Base-by-base conservation (phyloP, 2,329 filamentous ascomycete species). In the Fusarium sublunatum region DNA sequence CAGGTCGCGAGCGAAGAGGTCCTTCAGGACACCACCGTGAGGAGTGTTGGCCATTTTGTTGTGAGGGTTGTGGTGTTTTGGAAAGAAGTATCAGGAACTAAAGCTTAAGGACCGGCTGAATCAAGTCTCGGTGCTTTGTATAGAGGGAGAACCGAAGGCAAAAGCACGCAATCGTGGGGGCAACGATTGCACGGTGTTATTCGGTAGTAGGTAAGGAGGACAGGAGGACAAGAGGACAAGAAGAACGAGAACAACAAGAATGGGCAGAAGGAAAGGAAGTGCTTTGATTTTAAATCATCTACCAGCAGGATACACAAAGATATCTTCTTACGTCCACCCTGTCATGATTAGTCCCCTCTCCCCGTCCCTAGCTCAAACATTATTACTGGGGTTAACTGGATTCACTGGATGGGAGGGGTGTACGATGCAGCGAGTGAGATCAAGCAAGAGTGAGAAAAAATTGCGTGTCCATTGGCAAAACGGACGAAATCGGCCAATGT, bases 11-110 rank as follows among this genome's bases (percentile, higher is more conserved):
- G 93, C 93, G 72, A 98, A 86, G 76, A 99, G 88, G 85, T 99
- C 95, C 90, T 98, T 98, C 75, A 99, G 91, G 84, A 94, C 84
- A 75, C 95, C 95, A 81, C 94, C 94, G 76, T 95, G 91, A 69
- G 91, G 91, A 77, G 86, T 72, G 79, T 89, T 89, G 73, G 87
- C 86, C 87, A 89, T 89, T 68, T 66, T 82, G 73, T 57, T 56
- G 60, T 62, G 56, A 52, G 43, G 29, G 36, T 43, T 58, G 45
- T 57, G 52, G 22, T 43, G 52, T 46, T 50, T 43, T 26, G 31
- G 35, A 42, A 41, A 25, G 43, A 43, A 25, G 32, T 2, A 46
- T 45, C 34, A 45, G 26, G 38, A 55, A 45, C 26, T 47, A 41
- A 36, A 60, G 53, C 41, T 40, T 43, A 24, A 47, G 38, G 48